These are phyloP conservation scores for Cercospora beticola DNA, from an alignment of 2,329 filamentous ascomycete genomes.

Conservation along the genomic window DNA sequence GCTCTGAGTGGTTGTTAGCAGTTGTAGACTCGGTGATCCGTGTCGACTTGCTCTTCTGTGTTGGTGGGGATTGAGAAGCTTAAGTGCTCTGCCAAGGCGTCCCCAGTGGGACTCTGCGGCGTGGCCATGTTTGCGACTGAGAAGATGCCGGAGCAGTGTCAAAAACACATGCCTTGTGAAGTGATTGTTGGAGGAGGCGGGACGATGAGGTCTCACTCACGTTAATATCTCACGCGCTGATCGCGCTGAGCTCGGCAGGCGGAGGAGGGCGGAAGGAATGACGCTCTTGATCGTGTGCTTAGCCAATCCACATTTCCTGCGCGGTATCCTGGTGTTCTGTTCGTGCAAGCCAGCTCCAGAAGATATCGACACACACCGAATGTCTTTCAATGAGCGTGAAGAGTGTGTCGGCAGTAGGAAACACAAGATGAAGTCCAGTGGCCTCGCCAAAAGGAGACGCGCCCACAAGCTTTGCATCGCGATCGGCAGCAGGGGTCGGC, in stretches of 20 bases:
- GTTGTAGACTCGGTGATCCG: neutral
- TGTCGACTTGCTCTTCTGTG: slow-evolving; percentile 23
- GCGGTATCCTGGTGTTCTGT: neutral
- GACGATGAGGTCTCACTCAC: slow-evolving; percentile 11
- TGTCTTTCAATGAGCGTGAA: neutral
- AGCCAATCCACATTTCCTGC: neutral
- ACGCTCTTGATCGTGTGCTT: slow-evolving; percentile 11
- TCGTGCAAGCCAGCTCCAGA: neutral
- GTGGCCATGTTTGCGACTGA: slow-evolving; percentile 5
- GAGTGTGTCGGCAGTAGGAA: neutral
- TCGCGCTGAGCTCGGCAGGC: slow-evolving; percentile 2
- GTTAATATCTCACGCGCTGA: slow-evolving; percentile 3
- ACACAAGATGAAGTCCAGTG: slow-evolving; percentile 6
- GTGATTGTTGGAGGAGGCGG: neutral
- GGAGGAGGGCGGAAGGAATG: slow-evolving; percentile 18
- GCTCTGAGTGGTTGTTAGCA: slow-evolving; percentile 26
- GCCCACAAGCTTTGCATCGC: slow-evolving; percentile 5
- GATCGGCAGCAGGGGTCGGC: slow-evolving; percentile 10
- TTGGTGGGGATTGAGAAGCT: slow-evolving; percentile 20
- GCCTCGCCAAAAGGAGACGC: slow-evolving; percentile 7
- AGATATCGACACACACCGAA: neutral
- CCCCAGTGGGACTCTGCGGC: slow-evolving; percentile 4
- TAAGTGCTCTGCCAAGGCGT: slow-evolving; percentile 9
- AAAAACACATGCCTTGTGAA: neutral
- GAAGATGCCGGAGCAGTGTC: slow-evolving; percentile 3